phyloP scores from a whole-genome alignment of 2,329 filamentous ascomycete species.

The Sporothrix mexicana region DNA sequence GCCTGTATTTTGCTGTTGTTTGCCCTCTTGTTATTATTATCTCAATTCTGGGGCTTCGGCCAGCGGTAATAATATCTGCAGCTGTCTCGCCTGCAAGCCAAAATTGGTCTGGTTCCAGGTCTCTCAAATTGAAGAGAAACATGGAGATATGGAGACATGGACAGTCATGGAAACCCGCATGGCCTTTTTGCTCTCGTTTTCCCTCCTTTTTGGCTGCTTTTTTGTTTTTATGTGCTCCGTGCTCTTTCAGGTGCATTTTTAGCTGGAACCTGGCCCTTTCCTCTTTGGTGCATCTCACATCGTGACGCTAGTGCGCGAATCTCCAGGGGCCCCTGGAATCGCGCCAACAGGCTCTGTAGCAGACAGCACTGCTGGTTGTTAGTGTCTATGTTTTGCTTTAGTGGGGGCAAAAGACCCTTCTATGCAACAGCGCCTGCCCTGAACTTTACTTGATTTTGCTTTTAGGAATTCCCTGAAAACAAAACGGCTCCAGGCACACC shows the following conservation, averaged over 20 bases:
- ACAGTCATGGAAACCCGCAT: neutral
- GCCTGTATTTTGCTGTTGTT: neutral
- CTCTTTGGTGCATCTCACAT: conserved; percentile 26
- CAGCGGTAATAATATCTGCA: conserved; percentile 15
- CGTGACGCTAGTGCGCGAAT: conserved; percentile 7
- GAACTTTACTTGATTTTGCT: neutral
- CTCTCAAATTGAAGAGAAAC: conserved; percentile 20
- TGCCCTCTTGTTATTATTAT: neutral
- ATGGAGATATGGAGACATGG: neutral
- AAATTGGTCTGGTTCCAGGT: neutral
- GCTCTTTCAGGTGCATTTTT: neutral
- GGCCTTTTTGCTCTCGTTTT: neutral
- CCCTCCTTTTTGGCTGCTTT: neutral
- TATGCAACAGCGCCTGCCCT: neutral
- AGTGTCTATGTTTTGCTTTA: neutral
- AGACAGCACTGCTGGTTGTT: neutral
- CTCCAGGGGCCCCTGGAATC: conserved; percentile 19
- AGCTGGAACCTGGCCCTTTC: conserved; percentile 15
- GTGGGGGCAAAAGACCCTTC: neutral
- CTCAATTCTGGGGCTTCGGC: too few species aligned
- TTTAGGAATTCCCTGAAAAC: neutral
- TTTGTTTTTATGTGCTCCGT: conserved; percentile 6
- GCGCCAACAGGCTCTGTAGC: neutral
- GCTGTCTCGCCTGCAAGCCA: conserved; percentile 26
- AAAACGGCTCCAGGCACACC: conserved; percentile 16